These are phyloP conservation scores for Trifolium subterraneum DNA, from an alignment of 306 rosid genomes.

Conservation along the genomic window DNA sequence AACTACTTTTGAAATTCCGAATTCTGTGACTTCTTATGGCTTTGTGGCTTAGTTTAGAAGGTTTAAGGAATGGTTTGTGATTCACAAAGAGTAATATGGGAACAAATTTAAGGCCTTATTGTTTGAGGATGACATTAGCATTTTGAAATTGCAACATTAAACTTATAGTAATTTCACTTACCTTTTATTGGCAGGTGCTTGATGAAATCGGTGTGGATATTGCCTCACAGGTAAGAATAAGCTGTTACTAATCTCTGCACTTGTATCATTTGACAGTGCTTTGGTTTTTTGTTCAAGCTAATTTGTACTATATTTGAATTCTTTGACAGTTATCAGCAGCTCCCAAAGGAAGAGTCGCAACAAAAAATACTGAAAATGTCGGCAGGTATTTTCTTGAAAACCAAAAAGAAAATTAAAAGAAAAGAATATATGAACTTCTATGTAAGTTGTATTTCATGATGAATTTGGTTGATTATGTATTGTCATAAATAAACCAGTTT, in stretches of 20 bases:
- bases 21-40: constrained; percentile 24
- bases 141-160: constrained; percentile 36
- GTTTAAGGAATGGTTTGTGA: constrained; percentile 36
- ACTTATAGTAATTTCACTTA: constrained; percentile 37
- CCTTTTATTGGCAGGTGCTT: constrained; percentile 70
- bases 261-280: constrained; percentile 17
- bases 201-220: constrained; percentile 97
- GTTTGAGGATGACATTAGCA: constrained; percentile 19
- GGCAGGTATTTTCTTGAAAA: constrained; percentile 62
- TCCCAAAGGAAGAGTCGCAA: constrained; percentile 86
- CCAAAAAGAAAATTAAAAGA: not conserved
- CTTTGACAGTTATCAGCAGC: constrained; percentile 82
- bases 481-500: not conserved
- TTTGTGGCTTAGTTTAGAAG: constrained; percentile 32
- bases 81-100: constrained; percentile 20
- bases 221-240: constrained; percentile 83
- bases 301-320: constrained; percentile 43
- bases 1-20: constrained; percentile 16
- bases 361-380: constrained; percentile 64
- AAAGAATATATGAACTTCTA: not conserved
- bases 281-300: constrained; percentile 44
- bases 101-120: constrained; percentile 12
- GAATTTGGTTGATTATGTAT: constrained; percentile 15
- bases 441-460: not conserved
- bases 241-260: constrained; percentile 24